Percentiles rank a stretch among this genome's conserved stretches.
Evolutionary conservation across 2,329 filamentous ascomycete species (phyloP).

Genomic region (Talaromyces verruculosus): DNA sequence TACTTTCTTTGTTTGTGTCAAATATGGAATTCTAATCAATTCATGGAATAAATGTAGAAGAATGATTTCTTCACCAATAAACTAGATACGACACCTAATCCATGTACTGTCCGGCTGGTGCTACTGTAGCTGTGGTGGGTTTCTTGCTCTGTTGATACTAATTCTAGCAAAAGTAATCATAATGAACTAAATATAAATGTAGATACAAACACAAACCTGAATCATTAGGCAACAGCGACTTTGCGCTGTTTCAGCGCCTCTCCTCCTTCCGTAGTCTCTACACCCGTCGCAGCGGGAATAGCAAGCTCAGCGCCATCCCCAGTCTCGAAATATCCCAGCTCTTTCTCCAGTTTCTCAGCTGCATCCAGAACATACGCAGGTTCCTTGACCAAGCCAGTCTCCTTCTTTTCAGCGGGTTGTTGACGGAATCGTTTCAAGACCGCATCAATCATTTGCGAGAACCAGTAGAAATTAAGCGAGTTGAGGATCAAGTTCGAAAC

Average conservation of each 20-base stretch:
- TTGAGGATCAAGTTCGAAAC: slow-evolving; percentile 61
- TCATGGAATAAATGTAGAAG: neutral
- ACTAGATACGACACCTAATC: neutral
- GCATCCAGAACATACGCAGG: slow-evolving; percentile 38
- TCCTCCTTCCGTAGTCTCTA: neutral
- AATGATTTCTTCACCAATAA: neutral
- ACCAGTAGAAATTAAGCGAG: slow-evolving; percentile 65
- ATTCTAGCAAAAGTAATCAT: neutral
- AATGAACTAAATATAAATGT: neutral
- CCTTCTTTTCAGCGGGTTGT: slow-evolving; percentile 32
- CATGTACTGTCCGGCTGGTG: neutral
- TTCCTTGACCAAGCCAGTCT: slow-evolving; percentile 27
- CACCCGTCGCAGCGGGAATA: slow-evolving; percentile 10
- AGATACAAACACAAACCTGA: neutral
- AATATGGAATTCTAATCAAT: neutral
- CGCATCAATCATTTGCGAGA: slow-evolving; percentile 66
- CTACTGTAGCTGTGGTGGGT: neutral
- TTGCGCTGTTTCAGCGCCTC: slow-evolving; percentile 19
- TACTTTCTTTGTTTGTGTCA: neutral
- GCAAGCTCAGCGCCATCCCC: slow-evolving; percentile 27
- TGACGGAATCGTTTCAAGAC: slow-evolving; percentile 61
- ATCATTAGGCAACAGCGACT: neutral
- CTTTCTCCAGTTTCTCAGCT: slow-evolving; percentile 29
- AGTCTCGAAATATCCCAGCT: slow-evolving; percentile 30
- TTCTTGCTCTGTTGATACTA: no score